Base-by-base conservation (phyloP, 495 filamentous ascomycete species). In the Articulospora tetracladia region DNA sequence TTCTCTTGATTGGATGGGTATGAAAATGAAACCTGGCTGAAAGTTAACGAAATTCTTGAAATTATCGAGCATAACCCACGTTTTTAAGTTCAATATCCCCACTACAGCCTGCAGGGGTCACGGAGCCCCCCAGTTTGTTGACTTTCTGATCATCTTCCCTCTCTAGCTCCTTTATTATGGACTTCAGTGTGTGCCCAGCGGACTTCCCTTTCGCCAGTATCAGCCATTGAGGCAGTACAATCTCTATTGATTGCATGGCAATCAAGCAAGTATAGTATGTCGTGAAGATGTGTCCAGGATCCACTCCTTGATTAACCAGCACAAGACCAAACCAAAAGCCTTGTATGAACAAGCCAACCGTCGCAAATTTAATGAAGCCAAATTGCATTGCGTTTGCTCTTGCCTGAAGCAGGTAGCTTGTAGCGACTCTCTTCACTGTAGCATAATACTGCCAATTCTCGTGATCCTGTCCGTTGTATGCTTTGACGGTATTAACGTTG, bases 271-370 rank as follows among this genome's bases (percentile, higher is more conserved):
- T 83, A 80, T 91, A 95, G 62, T 97, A 96, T 0, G 91, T 89
- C 2, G 91, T 93, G 47, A 97, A 69, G 19, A 97, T 83, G 50
- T 86, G 78, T 7, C 88, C 93, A 0, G 91, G 74, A 15, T 79
- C 78, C 39, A 83, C 34, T 7, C 74, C 72, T 8, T 73, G 68
- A 12, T 72, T 72, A 20, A 92, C 83, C 7, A 96, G 76, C 1
- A 79, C 71, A 53, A 85, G 83, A 0, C 92, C 93, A 69, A 92
- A 96, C 84, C 90, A 97, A 65, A 98, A 97, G 0, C 93, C 93
- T 64, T 92, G 83, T 0, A 96, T 88, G 57, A 98, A 97, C 74
- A 98, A 87, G 1, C 79, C 78, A 17, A 92, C 81, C 32, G 86
- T 86, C 73, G 90, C 82, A 63, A 96, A 79, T 46, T 87, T 86